These are phyloP conservation scores for Elasticomyces elasticus DNA, from an alignment of 495 filamentous ascomycete species.

Conservation along the genomic window DNA sequence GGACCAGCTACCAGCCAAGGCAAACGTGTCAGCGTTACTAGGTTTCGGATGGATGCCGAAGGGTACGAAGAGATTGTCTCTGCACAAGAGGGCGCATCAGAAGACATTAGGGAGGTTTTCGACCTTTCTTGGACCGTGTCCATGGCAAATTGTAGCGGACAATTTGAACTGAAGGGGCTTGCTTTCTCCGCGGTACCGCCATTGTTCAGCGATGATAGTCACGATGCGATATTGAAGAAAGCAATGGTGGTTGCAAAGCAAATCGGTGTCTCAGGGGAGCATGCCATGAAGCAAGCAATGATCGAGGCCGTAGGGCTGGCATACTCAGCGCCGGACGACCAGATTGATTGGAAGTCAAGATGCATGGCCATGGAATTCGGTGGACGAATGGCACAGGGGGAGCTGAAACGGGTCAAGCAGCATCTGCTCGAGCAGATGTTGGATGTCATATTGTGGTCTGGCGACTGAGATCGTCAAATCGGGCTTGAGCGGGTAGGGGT, in stretches of 20 bases:
- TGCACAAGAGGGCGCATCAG: slow-evolving; percentile 23
- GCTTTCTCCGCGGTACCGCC: background rate
- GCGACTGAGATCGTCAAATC: background rate
- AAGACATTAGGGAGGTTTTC: slow-evolving; percentile 24
- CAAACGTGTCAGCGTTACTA: slow-evolving; percentile 25
- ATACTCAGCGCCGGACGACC: background rate
- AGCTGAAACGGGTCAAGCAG: slow-evolving; percentile 15
- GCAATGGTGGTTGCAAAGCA: background rate
- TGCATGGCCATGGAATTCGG: slow-evolving; percentile 17
- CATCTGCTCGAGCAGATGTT: slow-evolving; percentile 11
- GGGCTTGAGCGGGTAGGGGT: too few species aligned
- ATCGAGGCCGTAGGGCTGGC: background rate
- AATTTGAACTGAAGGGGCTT: slow-evolving; percentile 27
- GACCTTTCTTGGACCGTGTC: slow-evolving; percentile 26
- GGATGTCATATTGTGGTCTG: slow-evolving; percentile 7
- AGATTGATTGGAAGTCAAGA: slow-evolving; percentile 19
- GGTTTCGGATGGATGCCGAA: slow-evolving; percentile 28
- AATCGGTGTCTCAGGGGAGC: background rate
- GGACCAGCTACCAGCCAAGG: slow-evolving; percentile 23
- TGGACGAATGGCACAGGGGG: slow-evolving; percentile 10
- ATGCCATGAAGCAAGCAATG: background rate
- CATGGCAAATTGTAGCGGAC: slow-evolving; percentile 23
- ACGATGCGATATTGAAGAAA: slow-evolving; percentile 1
- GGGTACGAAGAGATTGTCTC: slow-evolving; percentile 32
- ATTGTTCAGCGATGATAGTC: background rate